These are phyloP conservation scores for Paracorniculantispora psalliotae DNA, from an alignment of 2,329 filamentous ascomycete genomes.

Conservation along the genomic window DNA sequence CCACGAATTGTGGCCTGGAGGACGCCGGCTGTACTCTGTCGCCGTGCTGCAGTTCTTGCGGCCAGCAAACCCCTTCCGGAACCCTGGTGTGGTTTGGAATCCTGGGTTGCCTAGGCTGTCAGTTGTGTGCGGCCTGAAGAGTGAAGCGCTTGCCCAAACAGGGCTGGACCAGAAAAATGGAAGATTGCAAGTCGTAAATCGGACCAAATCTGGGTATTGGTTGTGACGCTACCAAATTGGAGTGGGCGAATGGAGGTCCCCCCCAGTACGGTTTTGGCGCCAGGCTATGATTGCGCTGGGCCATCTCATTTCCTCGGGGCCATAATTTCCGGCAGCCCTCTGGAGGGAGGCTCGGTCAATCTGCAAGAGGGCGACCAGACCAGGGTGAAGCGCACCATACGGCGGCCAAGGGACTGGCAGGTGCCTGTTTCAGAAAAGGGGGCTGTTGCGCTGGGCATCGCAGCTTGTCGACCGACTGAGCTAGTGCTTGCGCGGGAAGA, in stretches of 20 bases:
- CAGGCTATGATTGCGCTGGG: slow-evolving; percentile 1
- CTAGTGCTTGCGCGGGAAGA: background rate
- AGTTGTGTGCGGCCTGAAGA: too few species aligned
- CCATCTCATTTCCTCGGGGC: slow-evolving; percentile 4
- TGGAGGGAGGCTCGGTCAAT: background rate
- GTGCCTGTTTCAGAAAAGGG: slow-evolving; percentile 8
- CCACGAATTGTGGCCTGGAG: background rate
- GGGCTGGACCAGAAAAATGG: background rate
- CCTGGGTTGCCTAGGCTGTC: too few species aligned
- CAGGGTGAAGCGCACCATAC: background rate
- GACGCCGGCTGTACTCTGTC: too few species aligned
- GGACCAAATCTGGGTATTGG: slow-evolving; percentile 8
- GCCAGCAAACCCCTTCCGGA: background rate
- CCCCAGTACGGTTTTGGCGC: slow-evolving; percentile 2
- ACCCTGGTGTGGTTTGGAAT: background rate
- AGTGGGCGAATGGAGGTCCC: slow-evolving; percentile 3
- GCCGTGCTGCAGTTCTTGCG: background rate
- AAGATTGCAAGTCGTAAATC: slow-evolving; percentile 10
- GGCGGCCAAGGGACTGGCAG: background rate
- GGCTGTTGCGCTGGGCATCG: background rate
- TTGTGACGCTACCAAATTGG: slow-evolving; percentile 9
- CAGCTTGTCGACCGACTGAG: background rate
- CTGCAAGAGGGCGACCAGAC: background rate
- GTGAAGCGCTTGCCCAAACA: background rate
- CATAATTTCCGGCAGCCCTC: slow-evolving; percentile 1